These are phyloP conservation scores for Aspergillus pseudotamarii DNA, from an alignment of 2,329 filamentous ascomycete species.

Conservation along the genomic window DNA sequence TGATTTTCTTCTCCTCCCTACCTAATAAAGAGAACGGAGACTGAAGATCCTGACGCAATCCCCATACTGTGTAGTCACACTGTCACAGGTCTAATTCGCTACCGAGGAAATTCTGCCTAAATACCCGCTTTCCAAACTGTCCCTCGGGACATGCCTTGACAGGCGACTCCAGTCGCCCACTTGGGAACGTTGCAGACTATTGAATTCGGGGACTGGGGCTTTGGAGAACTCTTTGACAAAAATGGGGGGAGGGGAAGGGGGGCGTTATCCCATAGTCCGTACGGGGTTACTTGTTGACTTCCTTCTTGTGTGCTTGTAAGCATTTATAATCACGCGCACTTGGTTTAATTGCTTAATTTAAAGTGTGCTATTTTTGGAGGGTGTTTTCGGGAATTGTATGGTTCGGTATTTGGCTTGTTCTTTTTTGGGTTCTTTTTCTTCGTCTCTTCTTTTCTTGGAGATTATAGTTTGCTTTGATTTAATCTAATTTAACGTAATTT, in stretches of 20 bases:
- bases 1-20: background rate
- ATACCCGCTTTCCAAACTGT: background rate
- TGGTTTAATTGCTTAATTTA: conserved; percentile 1
- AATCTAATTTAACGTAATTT: background rate
- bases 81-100: background rate
- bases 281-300: background rate
- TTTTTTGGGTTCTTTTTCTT: background rate
- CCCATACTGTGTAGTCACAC: background rate
- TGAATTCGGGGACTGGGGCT: background rate
- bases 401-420: background rate
- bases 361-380: conserved; percentile 4
- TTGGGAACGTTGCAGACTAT: background rate
- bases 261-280: too few species aligned
- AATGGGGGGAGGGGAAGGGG: background rate
- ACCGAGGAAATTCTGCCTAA: background rate
- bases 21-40: background rate
- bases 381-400: background rate
- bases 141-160: background rate
- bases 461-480: background rate
- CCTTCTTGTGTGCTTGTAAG: background rate
- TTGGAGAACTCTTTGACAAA: background rate
- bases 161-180: background rate
- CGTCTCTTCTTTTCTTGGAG: background rate
- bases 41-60: background rate
- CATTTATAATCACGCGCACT: background rate